These are phyloP conservation scores for Suillus subaureus DNA, from an alignment of 768 basidiomycete species.

Conservation along the genomic window DNA sequence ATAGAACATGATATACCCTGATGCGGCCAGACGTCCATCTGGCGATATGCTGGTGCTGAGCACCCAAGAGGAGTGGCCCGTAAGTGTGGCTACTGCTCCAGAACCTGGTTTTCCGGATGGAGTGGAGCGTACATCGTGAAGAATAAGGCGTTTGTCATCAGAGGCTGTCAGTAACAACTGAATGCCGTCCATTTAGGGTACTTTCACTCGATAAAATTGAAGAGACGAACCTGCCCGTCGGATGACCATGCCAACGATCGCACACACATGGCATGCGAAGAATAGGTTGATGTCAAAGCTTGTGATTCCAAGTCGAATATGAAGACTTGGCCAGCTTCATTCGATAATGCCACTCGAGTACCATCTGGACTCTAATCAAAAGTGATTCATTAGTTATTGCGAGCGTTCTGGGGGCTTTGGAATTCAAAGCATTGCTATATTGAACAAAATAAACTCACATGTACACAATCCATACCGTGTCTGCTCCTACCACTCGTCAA, in stretches of 20 bases:
- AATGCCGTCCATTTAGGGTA: slow-evolving; percentile 3
- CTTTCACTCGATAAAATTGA: neutral
- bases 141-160: slow-evolving; percentile 88
- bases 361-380: slow-evolving; percentile 82
- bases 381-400: neutral
- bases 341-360: slow-evolving; percentile 74
- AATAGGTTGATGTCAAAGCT: slow-evolving; percentile 68
- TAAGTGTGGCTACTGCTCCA: slow-evolving; percentile 82
- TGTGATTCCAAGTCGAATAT: slow-evolving; percentile 79
- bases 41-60: slow-evolving; percentile 81
- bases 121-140: slow-evolving; percentile 86
- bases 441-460: slow-evolving; percentile 49
- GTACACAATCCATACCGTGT: slow-evolving; percentile 74
- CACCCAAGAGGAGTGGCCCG: slow-evolving; percentile 92
- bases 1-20: slow-evolving; percentile 58
- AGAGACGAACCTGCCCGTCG: slow-evolving; percentile 73
- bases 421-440: neutral
- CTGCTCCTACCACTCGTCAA: slow-evolving; percentile 71
- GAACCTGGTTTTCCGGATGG: slow-evolving; percentile 59
- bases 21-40: slow-evolving; percentile 76
- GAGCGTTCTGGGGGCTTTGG: too few relatives aligned
- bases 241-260: slow-evolving; percentile 88
- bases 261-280: slow-evolving; percentile 89
- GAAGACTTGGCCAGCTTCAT: slow-evolving; percentile 87
- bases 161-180: slow-evolving; percentile 88